phyloP scores from a whole-genome alignment of 768 basidiomycete genomes.

The Chalciporus chontae region DNA sequence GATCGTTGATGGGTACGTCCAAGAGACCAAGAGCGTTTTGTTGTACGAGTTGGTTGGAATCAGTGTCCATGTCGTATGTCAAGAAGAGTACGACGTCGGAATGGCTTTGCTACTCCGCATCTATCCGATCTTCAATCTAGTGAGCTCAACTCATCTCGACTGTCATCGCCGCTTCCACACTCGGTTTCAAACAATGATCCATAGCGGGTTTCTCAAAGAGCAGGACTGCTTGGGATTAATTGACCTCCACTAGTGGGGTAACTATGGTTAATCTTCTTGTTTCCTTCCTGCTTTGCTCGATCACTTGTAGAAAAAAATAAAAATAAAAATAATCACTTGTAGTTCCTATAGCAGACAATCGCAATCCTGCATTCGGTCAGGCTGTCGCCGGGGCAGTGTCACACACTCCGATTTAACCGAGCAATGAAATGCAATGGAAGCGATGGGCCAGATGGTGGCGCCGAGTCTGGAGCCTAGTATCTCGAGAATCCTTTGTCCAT shows the following conservation, averaged over 20 bases:
- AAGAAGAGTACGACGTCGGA: too few species aligned
- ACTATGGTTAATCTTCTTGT: too few species aligned
- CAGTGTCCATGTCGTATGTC: slow-evolving; percentile 8
- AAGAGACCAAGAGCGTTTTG: slow-evolving; percentile 8
- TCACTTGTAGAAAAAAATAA: too few species aligned
- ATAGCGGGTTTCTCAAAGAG: background rate
- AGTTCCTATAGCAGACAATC: background rate
- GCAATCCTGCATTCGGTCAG: background rate
- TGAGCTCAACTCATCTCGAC: background rate
- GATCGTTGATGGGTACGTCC: slow-evolving; percentile 38
- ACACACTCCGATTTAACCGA: too few species aligned
- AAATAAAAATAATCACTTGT: too few species aligned
- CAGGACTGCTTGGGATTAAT: too few species aligned
- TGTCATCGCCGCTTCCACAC: background rate
- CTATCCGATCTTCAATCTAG: background rate
- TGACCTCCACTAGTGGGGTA: too few species aligned
- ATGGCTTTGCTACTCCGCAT: too few species aligned
- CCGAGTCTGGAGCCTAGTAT: too few species aligned
- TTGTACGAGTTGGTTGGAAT: background rate
- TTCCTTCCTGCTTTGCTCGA: background rate
- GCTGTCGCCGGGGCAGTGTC: too few species aligned
- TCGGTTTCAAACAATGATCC: background rate
- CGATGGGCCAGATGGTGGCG: background rate
- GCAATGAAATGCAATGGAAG: background rate
- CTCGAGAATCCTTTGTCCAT: too few species aligned